Percentiles rank a stretch among this genome's conserved stretches.
These are phyloP conservation scores for Mycogone perniciosa DNA, from an alignment of 2,329 filamentous ascomycete species.

Conservation along the genomic window DNA sequence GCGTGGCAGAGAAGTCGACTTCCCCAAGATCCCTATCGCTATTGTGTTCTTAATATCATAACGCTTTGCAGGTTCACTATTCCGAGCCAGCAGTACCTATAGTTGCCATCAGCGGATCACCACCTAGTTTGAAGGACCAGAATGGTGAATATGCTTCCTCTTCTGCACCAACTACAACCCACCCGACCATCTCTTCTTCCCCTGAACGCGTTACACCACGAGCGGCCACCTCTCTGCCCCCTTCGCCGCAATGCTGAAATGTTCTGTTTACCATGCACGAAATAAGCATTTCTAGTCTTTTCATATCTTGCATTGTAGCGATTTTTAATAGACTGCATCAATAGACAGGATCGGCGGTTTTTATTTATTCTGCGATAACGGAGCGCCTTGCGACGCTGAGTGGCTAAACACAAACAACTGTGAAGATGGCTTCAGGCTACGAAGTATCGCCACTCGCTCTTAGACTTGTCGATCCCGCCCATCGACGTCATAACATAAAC, in stretches of 20 bases:
- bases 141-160: not conserved
- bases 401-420: no score
- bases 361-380: no score
- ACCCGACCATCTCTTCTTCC: not conserved
- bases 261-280: no score
- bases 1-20: slow-evolving; percentile 40
- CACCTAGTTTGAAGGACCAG: not conserved
- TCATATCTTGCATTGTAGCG: no score
- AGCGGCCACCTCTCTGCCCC: no score
- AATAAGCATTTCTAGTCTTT: no score
- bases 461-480: slow-evolving; percentile 1
- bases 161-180: not conserved
- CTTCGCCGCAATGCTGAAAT: no score
- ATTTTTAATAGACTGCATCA: no score
- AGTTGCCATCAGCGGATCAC: not conserved
- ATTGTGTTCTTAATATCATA: not conserved
- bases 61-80: not conserved
- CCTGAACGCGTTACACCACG: not conserved
- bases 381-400: no score
- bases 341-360: no score
- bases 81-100: not conserved
- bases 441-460: slow-evolving; percentile 3
- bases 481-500: slow-evolving; percentile 8
- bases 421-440: not conserved
- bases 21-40: slow-evolving; percentile 37